Percentiles rank a stretch among this genome's conserved stretches.
phyloP scores from a whole-genome alignment of 805 yeast species.

The Metschnikowia bowlesiae region DNA sequence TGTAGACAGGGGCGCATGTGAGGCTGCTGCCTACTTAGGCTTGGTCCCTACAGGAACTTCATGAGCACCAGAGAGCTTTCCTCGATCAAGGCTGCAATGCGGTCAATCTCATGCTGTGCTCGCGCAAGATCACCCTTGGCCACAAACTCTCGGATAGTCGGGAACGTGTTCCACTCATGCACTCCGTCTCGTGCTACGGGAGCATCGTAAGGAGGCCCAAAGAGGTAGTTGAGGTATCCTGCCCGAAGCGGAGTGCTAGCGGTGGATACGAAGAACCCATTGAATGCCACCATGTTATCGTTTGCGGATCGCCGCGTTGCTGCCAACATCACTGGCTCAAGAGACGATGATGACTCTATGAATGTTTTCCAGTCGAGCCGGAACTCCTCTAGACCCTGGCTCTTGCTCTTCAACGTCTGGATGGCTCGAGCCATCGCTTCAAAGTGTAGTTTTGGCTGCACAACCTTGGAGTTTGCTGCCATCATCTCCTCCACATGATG shows the following conservation, averaged over 20 bases:
- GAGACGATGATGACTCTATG: conserved; percentile 38
- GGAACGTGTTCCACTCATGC: conserved; percentile 63
- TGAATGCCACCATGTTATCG: conserved; percentile 53
- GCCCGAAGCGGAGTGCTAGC: conserved; percentile 47
- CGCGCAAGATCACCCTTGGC: conserved; percentile 42
- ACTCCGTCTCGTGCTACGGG: conserved; percentile 36
- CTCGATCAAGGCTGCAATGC: conserved; percentile 30
- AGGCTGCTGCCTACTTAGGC: too few species aligned
- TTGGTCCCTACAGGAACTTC: neutral
- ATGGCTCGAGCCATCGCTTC: conserved; percentile 23
- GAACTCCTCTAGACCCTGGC: conserved; percentile 50
- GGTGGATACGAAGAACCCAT: conserved; percentile 46
- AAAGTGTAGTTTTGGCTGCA: conserved; percentile 20
- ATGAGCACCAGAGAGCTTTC: conserved; percentile 12
- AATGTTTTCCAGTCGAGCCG: conserved; percentile 56
- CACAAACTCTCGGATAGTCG: conserved; percentile 68
- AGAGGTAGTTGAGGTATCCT: conserved; percentile 63
- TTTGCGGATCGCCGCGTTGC: conserved; percentile 81
- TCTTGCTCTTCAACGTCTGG: conserved; percentile 30
- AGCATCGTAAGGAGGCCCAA: conserved; percentile 63
- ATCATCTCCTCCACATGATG: conserved; percentile 25
- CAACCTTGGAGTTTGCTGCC: neutral
- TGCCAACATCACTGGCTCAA: conserved; percentile 70
- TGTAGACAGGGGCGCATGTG: neutral
- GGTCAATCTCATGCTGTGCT: conserved; percentile 53